phyloP scores from a whole-genome alignment of 805 yeast species.

The Torulaspora microellipsoides region DNA sequence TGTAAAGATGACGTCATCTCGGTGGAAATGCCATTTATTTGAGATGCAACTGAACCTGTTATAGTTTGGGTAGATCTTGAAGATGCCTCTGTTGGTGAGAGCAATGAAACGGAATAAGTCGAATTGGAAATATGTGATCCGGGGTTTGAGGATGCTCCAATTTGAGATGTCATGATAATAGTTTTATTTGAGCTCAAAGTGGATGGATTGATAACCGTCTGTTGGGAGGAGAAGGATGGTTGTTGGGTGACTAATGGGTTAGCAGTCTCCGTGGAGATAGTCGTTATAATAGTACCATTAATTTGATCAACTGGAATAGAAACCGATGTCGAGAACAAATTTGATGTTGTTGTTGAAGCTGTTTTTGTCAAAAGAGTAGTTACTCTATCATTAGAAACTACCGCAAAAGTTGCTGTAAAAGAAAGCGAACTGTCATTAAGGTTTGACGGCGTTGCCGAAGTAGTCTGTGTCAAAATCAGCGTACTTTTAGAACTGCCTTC shows the following conservation, averaged over 20 bases:
- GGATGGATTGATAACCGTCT: constrained; percentile 30
- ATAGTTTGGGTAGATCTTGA: neutral
- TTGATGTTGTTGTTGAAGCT: constrained; percentile 19
- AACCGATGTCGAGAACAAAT: constrained; percentile 11
- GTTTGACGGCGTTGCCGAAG: neutral
- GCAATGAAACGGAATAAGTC: constrained; percentile 2
- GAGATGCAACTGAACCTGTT: no score
- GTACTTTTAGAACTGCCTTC: neutral
- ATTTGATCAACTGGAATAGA: constrained; percentile 13
- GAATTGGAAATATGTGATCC: neutral
- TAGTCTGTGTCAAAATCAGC: neutral
- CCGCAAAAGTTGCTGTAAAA: neutral
- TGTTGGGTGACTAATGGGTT: constrained; percentile 33
- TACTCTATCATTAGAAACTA: constrained; percentile 4
- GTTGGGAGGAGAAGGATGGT: constrained; percentile 28
- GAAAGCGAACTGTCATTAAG: no score
- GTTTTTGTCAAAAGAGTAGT: constrained; percentile 14
- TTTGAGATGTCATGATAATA: neutral
- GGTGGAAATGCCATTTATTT: no score
- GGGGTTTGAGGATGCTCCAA: neutral
- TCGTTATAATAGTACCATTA: constrained; percentile 32
- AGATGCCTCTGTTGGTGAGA: neutral
- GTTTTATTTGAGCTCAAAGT: constrained; percentile 26
- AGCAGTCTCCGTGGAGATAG: constrained; percentile 26
- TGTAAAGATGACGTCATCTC: no score